phyloP scores from a whole-genome alignment of 768 basidiomycete species.

The Tylopilus rubrobrunneus region DNA sequence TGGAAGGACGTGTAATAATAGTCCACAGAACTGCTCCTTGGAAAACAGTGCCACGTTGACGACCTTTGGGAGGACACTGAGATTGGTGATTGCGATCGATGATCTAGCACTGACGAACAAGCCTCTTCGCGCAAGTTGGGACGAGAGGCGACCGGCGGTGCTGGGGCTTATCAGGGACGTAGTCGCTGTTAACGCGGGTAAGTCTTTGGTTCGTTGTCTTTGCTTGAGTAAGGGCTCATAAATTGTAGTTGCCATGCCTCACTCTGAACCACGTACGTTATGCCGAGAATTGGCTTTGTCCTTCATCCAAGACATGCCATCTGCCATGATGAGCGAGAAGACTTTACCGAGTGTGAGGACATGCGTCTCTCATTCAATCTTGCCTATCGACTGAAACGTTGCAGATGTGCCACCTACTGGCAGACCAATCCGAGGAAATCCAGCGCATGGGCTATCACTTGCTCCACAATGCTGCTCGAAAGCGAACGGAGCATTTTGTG shows the following conservation, averaged over 20 bases:
- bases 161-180: slow-evolving; percentile 60
- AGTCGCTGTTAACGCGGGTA: slow-evolving; percentile 52
- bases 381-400: no score
- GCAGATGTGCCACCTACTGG: no score
- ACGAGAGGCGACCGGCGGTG: slow-evolving; percentile 47
- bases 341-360: no score
- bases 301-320: no score
- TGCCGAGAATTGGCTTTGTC: no score
- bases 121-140: slow-evolving; percentile 65
- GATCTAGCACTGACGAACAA: slow-evolving; percentile 75
- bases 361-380: no score
- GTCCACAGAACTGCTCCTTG: slow-evolving; percentile 53
- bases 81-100: slow-evolving; percentile 61
- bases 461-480: no score
- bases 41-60: slow-evolving; percentile 56
- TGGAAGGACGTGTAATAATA: not conserved
- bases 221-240: not conserved
- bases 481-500: no score
- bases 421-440: no score
- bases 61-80: slow-evolving; percentile 64
- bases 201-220: slow-evolving; percentile 15
- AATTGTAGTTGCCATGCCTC: slow-evolving; percentile 10
- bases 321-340: no score
- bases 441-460: no score
- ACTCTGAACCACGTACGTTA: no score